phyloP scores from a whole-genome alignment of 2,329 filamentous ascomycete species.

The Aspergillus phoenicis region DNA sequence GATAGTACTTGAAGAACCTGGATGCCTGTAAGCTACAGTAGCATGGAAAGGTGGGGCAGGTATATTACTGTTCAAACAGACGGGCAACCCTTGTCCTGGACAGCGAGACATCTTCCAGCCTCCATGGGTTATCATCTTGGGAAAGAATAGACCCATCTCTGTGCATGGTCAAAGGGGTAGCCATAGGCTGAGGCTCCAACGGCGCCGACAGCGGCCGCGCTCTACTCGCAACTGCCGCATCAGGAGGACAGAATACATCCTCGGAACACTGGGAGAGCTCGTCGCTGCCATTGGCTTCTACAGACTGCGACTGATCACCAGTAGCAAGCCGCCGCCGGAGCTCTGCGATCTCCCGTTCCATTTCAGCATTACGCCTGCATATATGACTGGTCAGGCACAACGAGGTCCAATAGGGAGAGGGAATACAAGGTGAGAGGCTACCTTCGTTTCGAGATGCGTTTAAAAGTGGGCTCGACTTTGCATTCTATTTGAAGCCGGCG shows the following conservation, averaged over 20 bases:
- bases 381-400: conserved; percentile 14
- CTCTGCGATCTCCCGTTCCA: conserved; percentile 60
- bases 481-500: conserved; percentile 63
- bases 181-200: conserved; percentile 35
- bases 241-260: conserved; percentile 36
- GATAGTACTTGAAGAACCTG: conserved; percentile 65
- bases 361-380: conserved; percentile 61
- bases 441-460: conserved; percentile 64
- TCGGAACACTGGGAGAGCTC: conserved; percentile 39
- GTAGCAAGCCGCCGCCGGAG: conserved; percentile 49
- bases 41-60: neutral
- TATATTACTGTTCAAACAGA: conserved; percentile 46
- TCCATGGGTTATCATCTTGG: conserved; percentile 48
- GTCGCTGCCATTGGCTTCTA: conserved; percentile 32
- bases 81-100: conserved; percentile 43
- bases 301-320: conserved; percentile 29
- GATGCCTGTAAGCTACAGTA: conserved; percentile 27
- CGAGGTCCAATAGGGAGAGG: neutral
- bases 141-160: conserved; percentile 38
- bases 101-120: conserved; percentile 51
- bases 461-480: conserved; percentile 68
- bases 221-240: conserved; percentile 32
- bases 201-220: conserved; percentile 37
- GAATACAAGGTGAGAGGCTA: conserved; percentile 13
- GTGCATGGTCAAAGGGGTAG: conserved; percentile 37